Percentiles rank a stretch among this genome's conserved stretches.
phyloP scores from a whole-genome alignment of 169 alveolate genomes.

The Plasmodium berghei region DNA sequence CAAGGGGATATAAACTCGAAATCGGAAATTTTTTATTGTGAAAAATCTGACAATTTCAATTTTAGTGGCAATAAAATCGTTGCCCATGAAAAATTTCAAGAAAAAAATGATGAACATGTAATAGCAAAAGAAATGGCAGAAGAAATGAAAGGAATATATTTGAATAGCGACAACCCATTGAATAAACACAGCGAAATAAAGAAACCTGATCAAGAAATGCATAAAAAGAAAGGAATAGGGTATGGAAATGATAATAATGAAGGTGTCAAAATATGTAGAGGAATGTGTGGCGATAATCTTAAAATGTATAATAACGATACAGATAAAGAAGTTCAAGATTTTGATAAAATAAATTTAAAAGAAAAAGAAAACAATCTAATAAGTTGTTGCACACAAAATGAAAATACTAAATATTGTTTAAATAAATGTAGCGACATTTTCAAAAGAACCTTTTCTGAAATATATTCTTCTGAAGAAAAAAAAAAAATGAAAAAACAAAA shows the following conservation, averaged over 20 bases:
- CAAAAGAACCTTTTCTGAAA: conserved; percentile 49
- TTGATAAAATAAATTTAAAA: too few species aligned
- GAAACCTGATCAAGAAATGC: neutral
- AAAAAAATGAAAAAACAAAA: conserved; percentile 23
- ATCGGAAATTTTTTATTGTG: too few species aligned
- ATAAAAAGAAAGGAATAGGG: neutral
- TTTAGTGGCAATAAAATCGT: too few species aligned
- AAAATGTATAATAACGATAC: neutral
- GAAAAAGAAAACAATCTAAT: neutral
- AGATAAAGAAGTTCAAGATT: neutral
- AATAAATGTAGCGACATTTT: neutral
- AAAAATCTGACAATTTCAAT: too few species aligned
- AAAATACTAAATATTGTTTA: neutral
- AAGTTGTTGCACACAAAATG: neutral
- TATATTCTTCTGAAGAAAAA: conserved; percentile 31
- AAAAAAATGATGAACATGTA: conserved; percentile 9
- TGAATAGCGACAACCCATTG: too few species aligned
- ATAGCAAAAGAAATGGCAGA: neutral
- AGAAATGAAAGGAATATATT: neutral
- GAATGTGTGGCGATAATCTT: neutral
- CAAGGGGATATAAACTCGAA: too few species aligned
- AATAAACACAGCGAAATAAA: neutral
- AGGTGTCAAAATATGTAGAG: neutral
- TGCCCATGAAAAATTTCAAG: too few species aligned
- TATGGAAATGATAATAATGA: neutral